Evolutionary conservation across 257 asterid species (phyloP), one percentile per base, ranked within the genome.

Genomic region (Perilla frutescens): DNA sequence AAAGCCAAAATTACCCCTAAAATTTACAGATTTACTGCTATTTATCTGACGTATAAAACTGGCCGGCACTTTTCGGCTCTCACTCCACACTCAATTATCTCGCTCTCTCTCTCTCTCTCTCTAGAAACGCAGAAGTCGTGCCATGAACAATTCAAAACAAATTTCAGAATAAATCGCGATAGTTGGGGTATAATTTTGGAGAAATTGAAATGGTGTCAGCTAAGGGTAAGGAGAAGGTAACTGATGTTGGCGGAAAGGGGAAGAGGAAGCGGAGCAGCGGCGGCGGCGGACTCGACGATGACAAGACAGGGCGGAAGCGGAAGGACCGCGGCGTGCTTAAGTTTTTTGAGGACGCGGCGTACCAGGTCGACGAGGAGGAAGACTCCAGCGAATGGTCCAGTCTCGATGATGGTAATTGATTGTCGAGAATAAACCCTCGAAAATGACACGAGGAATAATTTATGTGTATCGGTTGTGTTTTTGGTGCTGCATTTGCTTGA

Each of bases 221-320:
- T 47, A 95, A 92, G 76, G 99, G 97, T 3, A 92, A 92, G 81
- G 99, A 92, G 80, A 95, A 95, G 78, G 92, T 86, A 56, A 34
- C 68, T 10, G 92, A 77, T 71, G 77, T 49, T 49, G 71, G 80
- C 31, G 83, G 76, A 36, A 87, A 84, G 68, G 97, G 89, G 41
- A 90, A 88, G 83, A 79, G 97, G 63, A 93, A 93, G 56, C 71
- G 79, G 61, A 53, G 64, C 15, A 11, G 7, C 26, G 15, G 69
- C 69, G 11, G 48, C 62, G 76, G 76, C 6, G 81, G 57, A 3
- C 76, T 37, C 15, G 84, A 85, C 79, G 86, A 81, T 34, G 92
- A 83, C 51, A 84, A 83, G 78, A 80, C 87, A 49, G 92, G 79
- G 4, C 80, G 89, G 70, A 91, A 87, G 75, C 75, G 92, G 70